A percentile compares a stretch with the other conserved stretches of the same genome.
Evolutionary conservation across 208 protist species (phyloP).

Genomic region (Crithidia sp.): DNA sequence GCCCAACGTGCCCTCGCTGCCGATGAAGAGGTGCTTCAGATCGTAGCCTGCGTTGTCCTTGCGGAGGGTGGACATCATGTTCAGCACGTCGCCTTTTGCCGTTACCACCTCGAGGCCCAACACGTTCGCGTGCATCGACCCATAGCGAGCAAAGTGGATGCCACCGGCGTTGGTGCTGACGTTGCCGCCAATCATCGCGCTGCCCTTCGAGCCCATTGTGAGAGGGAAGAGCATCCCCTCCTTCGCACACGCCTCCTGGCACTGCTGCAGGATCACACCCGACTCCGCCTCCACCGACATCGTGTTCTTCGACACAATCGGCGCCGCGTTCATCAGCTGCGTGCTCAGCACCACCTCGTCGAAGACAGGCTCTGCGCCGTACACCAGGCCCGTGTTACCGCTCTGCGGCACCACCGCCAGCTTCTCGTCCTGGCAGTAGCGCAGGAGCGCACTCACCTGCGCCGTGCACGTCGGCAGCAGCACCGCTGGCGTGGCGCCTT

Average conservation of each 20-base stretch:
- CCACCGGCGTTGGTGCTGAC: slow-evolving; percentile 97
- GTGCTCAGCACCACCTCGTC: slow-evolving; percentile 95
- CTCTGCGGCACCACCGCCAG: slow-evolving; percentile 96
- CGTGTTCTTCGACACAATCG: slow-evolving; percentile 61
- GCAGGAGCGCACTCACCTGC: slow-evolving; percentile 80
- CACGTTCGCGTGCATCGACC: slow-evolving; percentile 94
- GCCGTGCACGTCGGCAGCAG: slow-evolving; percentile 62
- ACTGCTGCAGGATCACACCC: slow-evolving; percentile 92
- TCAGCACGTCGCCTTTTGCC: slow-evolving; percentile 74
- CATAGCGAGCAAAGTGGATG: slow-evolving; percentile 95
- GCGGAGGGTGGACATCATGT: slow-evolving; percentile 81
- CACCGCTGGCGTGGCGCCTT: slow-evolving; percentile 56
- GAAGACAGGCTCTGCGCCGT: slow-evolving; percentile 83
- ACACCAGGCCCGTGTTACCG: slow-evolving; percentile 98
- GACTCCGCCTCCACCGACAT: slow-evolving; percentile 83
- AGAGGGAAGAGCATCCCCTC: slow-evolving; percentile 93
- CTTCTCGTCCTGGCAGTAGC: slow-evolving; percentile 92
- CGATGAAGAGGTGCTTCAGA: slow-evolving; percentile 97
- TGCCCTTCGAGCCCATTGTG: slow-evolving; percentile 96
- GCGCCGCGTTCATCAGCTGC: slow-evolving; percentile 90
- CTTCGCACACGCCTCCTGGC: slow-evolving; percentile 81
- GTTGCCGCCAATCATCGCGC: slow-evolving; percentile 97
- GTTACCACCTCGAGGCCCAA: slow-evolving; percentile 95
- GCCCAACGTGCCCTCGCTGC: slow-evolving; percentile 96
- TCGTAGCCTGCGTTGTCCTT: slow-evolving; percentile 98